Evolutionary conservation across 2,329 filamentous ascomycete genomes (phyloP).

Genomic region (Colletotrichum truncatum): DNA sequence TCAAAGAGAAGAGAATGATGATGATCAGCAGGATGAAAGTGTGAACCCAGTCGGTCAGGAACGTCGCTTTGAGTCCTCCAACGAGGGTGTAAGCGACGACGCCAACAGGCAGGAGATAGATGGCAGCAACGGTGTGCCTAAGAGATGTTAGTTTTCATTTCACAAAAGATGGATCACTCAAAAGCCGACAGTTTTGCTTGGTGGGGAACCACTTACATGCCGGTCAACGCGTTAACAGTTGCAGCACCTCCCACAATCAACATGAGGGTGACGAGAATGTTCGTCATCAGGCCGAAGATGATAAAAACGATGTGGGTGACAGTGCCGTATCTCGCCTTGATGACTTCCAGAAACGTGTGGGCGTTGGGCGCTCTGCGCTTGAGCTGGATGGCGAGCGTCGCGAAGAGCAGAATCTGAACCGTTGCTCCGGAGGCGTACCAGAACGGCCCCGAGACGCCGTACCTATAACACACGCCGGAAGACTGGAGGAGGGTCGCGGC

Average conservation of each 20-base stretch:
- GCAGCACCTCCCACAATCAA: constrained; percentile 82
- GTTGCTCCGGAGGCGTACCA: constrained; percentile 70
- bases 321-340: constrained; percentile 76
- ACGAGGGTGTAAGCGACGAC: constrained; percentile 77
- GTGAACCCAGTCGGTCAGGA: constrained; percentile 81
- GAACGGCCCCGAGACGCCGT: constrained; percentile 64
- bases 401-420: constrained; percentile 84
- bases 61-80: constrained; percentile 80
- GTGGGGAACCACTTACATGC: constrained; percentile 33
- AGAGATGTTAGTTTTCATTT: background rate
- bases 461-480: constrained; percentile 78
- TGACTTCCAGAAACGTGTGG: constrained; percentile 79
- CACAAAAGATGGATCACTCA: background rate
- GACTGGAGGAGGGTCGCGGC: constrained; percentile 78
- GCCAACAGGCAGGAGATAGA: constrained; percentile 82
- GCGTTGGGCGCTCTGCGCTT: constrained; percentile 83
- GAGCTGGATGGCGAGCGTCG: constrained; percentile 84
- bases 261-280: constrained; percentile 79
- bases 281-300: constrained; percentile 79
- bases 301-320: constrained; percentile 76
- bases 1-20: constrained; percentile 81
- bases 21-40: constrained; percentile 81
- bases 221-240: constrained; percentile 61
- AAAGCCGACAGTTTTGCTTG: no score
- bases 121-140: constrained; percentile 70